A percentile compares a stretch with the other conserved stretches of the same genome.
These are phyloP conservation scores for Pugionium cornutum DNA, from an alignment of 345 rosid species.

Conservation along the genomic window DNA sequence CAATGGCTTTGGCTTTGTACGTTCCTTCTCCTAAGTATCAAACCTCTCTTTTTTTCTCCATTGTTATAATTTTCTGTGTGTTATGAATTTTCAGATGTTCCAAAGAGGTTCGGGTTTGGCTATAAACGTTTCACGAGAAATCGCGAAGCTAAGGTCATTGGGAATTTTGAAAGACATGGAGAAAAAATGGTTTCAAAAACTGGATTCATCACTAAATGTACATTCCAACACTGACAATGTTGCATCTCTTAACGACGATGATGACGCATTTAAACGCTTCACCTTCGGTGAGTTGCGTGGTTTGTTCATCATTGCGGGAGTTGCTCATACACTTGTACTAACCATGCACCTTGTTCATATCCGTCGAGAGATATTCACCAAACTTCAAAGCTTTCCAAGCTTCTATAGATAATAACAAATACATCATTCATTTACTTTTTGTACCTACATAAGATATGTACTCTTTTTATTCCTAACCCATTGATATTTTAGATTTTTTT, in stretches of 20 bases:
- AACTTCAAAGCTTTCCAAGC: conserved; percentile 1
- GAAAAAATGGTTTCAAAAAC: conserved; percentile 35
- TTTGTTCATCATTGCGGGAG: conserved; percentile 37
- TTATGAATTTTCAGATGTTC: conserved; percentile 21
- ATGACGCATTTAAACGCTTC: conserved; percentile 8
- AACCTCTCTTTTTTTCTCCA: too few species aligned
- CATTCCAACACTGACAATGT: conserved; percentile 2
- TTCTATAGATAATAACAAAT: neutral
- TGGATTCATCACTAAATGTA: conserved; percentile 22
- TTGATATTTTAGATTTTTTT: too few species aligned
- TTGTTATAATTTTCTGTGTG: neutral
- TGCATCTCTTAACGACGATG: conserved; percentile 14
- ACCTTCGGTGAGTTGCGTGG: conserved; percentile 26
- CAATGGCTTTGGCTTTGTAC: conserved; percentile 40
- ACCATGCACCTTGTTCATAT: conserved; percentile 16
- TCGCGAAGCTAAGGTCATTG: conserved; percentile 26
- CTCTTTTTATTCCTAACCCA: too few species aligned
- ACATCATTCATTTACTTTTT: too few species aligned
- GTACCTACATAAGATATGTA: too few species aligned
- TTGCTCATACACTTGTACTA: conserved; percentile 30
- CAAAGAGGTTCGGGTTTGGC: conserved; percentile 33
- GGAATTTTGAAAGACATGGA: conserved; percentile 34
- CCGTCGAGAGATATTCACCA: conserved; percentile 23
- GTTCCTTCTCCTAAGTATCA: neutral
- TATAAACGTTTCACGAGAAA: conserved; percentile 30